phyloP scores from a whole-genome alignment of 192 early-diverging fungal genomes.

The Neocallimastix lanati region DNA sequence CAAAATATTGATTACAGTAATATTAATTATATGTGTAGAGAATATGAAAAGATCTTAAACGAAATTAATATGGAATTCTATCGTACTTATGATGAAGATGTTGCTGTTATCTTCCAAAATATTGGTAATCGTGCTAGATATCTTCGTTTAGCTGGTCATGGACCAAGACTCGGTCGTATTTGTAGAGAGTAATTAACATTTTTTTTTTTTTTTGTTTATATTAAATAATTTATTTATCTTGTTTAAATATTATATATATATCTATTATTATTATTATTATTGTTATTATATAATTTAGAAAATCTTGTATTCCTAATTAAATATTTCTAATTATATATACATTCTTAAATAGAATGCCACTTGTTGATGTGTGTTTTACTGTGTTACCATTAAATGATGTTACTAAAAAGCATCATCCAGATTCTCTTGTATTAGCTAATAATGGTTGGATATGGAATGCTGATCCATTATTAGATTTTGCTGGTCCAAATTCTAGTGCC shows the following conservation, averaged over 20 bases:
- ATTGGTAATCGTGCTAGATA: constrained; percentile 63
- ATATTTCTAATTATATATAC: too few relatives aligned
- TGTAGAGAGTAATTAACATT: constrained; percentile 31
- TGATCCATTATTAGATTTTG: constrained; percentile 84
- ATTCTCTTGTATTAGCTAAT: constrained; percentile 64
- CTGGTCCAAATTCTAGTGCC: constrained; percentile 60
- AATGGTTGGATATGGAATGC: constrained; percentile 93
- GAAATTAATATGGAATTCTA: constrained; percentile 78
- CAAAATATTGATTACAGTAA: background rate
- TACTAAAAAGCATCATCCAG: constrained; percentile 34
- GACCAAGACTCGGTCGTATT: constrained; percentile 65
- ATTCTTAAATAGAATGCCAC: constrained; percentile 52
- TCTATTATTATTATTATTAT: too few relatives aligned
- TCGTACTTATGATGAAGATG: constrained; percentile 64
- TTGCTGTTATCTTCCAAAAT: constrained; percentile 46
- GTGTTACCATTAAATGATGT: constrained; percentile 39
- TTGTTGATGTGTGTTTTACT: constrained; percentile 94
- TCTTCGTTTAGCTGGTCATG: constrained; percentile 66
- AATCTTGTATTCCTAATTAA: too few relatives aligned
- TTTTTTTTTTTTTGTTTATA: background rate
- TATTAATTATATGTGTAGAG: constrained; percentile 10
- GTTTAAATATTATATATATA: too few relatives aligned
- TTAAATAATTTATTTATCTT: too few relatives aligned
- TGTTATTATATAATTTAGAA: too few relatives aligned
- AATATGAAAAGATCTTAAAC: constrained; percentile 47